These are phyloP conservation scores for Canavalia gladiata DNA, from an alignment of 306 rosid species.

Conservation along the genomic window DNA sequence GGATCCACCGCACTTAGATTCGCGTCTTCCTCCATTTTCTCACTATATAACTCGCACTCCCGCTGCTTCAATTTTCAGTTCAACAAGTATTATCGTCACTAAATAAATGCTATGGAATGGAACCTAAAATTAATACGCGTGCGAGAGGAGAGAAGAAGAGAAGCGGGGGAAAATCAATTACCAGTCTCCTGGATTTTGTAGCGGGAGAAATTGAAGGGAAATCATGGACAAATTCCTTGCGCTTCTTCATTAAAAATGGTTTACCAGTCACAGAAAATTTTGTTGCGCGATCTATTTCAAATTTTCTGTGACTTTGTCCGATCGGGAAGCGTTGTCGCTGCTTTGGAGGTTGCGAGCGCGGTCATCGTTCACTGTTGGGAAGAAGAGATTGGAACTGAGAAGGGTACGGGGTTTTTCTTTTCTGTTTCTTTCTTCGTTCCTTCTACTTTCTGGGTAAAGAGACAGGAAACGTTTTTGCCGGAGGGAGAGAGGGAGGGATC, in stretches of 20 bases:
- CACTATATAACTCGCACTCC: neutral
- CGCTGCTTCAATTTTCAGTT: constrained; percentile 18
- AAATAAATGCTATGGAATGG: neutral
- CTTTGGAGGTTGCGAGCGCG: neutral
- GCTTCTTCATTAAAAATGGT: constrained; percentile 11
- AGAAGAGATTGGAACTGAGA: neutral
- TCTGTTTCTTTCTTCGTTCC: neutral
- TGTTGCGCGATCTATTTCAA: neutral
- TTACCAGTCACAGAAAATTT: no score
- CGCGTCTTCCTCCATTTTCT: constrained; percentile 18
- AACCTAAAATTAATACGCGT: neutral
- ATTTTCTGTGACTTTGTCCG: neutral
- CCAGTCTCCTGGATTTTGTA: constrained; percentile 30
- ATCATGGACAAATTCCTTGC: constrained; percentile 2
- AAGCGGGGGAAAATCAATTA: neutral
- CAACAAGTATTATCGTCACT: neutral
- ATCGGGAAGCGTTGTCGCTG: neutral
- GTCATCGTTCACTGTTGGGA: neutral
- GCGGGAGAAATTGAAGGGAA: constrained; percentile 18
- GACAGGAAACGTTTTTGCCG: no score
- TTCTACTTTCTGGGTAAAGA: neutral
- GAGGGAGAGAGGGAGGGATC: no score
- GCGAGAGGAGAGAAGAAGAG: no score
- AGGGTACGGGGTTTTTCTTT: neutral
- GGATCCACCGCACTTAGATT: neutral